Evolutionary conservation across 345 rosid genomes (phyloP), one percentile per base, ranked within the genome.

Genomic region (Camelina laxa): DNA sequence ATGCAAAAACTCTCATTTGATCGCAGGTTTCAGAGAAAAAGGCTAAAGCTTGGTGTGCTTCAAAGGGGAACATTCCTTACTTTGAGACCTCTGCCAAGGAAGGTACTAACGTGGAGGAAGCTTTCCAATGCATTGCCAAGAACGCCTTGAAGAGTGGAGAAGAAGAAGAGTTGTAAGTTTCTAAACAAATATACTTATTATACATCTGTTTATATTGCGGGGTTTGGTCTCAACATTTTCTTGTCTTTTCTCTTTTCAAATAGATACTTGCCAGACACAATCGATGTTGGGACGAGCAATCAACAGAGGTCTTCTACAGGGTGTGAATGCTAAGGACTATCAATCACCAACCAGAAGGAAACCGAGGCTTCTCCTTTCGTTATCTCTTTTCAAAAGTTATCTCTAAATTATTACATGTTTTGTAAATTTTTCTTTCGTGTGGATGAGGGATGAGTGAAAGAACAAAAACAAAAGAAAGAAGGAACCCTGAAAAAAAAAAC

Each of bases 61-160:
- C 96, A 4, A 95, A 95, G 84, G 97, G 98, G 53, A 92, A 95
- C 76, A 95, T 92, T 67, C 97, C 97, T 14, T 95, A 95, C 82
- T 95, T 90, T 80, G 99, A 95, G 81, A 95, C 99, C 60, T 95
- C 99, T 73, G 99, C 99, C 7, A 95, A 95, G 77, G 99, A 92
- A 84, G 97, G 98, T 31, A 73, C 92, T 69, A 92, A 95, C 57
- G 99, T 95, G 38, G 99, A 95, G 76, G 98, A 92, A 84, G 98
- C 97, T 81, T 95, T 95, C 81, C 90, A 87, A 59, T 87, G 93
- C 90, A 92, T 92, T 78, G 97, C 98, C 11, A 89, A 91, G 87
- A 82, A 96, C 80, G 98, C 99, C 15, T 69, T 89, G 67, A 92
- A 87, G 88, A 96, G 84, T 57, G 98, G 89, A 20, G 96, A 90